Evolutionary conservation across 75 land plant species (phyloP).

Genomic region (Adiantum capillusveneris): DNA sequence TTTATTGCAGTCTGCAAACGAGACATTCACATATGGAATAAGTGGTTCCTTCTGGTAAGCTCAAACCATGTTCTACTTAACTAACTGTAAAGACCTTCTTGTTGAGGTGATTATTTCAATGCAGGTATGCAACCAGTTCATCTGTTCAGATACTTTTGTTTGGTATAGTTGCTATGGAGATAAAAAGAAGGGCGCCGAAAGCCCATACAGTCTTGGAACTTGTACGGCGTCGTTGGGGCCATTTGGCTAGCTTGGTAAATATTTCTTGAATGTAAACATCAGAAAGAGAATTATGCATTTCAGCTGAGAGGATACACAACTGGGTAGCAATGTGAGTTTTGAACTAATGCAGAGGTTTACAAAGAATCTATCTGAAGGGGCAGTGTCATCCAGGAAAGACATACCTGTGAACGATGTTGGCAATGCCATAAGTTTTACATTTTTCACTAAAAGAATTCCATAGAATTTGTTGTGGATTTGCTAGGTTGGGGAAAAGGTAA

Average conservation of each 20-base stretch:
- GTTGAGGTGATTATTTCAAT: background rate
- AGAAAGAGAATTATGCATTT: too few relatives aligned
- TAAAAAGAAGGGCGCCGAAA: slow-evolving; percentile 6
- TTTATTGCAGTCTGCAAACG: slow-evolving; percentile 2
- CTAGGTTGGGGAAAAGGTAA: too few relatives aligned
- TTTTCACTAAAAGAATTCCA: too few relatives aligned
- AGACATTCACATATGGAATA: slow-evolving; percentile 3
- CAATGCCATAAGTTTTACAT: too few relatives aligned
- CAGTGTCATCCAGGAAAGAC: too few relatives aligned
- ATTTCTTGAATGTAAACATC: background rate
- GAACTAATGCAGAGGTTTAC: too few relatives aligned
- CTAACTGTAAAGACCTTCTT: too few relatives aligned
- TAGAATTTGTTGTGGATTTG: too few relatives aligned
- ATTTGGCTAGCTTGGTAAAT: background rate
- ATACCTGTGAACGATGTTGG: too few relatives aligned
- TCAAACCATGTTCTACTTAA: background rate
- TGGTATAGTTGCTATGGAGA: slow-evolving; percentile 9
- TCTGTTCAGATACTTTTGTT: slow-evolving; percentile 6
- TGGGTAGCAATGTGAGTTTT: too few relatives aligned
- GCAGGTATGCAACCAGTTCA: slow-evolving; percentile 5
- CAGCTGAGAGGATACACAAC: too few relatives aligned
- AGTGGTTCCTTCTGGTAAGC: slow-evolving; percentile 1
- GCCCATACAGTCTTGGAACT: slow-evolving; percentile 8
- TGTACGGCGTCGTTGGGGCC: slow-evolving; percentile 9
- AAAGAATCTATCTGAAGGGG: too few relatives aligned